phyloP scores from a whole-genome alignment of 2,329 filamentous ascomycete genomes.

The Alternaria solani region DNA sequence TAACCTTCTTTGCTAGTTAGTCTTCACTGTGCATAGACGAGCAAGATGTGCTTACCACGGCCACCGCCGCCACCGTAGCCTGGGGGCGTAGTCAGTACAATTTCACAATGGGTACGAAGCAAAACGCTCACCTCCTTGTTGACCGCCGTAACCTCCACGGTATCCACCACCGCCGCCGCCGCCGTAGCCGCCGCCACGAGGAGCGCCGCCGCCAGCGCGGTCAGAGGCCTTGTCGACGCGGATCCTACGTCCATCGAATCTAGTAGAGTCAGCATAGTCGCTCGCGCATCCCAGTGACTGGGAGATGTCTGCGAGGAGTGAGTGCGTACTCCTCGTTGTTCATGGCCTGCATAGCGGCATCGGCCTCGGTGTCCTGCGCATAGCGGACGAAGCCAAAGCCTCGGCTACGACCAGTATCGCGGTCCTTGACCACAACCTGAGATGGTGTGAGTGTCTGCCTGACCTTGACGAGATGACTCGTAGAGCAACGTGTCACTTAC shows the following conservation, averaged over 20 bases:
- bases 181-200: constrained; percentile 46
- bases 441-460: constrained; percentile 26
- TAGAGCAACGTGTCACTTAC: constrained; percentile 67
- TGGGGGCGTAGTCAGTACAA: constrained; percentile 11
- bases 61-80: constrained; percentile 41
- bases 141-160: constrained; percentile 37
- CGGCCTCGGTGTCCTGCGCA: constrained; percentile 75
- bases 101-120: not conserved
- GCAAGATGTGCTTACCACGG: constrained; percentile 40
- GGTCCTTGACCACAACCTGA: constrained; percentile 96
- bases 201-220: constrained; percentile 63
- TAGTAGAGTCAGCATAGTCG: constrained; percentile 51
- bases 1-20: constrained; percentile 20
- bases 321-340: constrained; percentile 80
- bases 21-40: not conserved
- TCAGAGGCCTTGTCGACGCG: constrained; percentile 96
- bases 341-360: constrained; percentile 79
- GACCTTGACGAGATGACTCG: not conserved
- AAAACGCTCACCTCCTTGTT: constrained; percentile 30
- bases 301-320: not conserved
- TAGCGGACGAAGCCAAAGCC: constrained; percentile 98
- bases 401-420: constrained; percentile 93
- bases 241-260: constrained; percentile 93
- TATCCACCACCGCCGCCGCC: constrained; percentile 41
- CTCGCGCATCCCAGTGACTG: not conserved